Evolutionary conservation across 129 eudicot species (phyloP).

Genomic region (Smallanthus sonchifolius): DNA sequence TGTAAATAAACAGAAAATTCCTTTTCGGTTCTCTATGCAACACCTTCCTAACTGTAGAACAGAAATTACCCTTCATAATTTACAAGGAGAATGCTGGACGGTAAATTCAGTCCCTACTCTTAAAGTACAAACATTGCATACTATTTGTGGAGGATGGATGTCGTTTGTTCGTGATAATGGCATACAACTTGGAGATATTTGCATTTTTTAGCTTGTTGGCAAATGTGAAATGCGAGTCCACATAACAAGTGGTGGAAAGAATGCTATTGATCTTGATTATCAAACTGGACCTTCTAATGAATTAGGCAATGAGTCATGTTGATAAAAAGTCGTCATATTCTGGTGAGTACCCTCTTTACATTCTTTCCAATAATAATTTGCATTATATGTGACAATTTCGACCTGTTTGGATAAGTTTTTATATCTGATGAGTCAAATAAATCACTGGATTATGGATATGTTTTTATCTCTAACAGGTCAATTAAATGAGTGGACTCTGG

Average conservation of each 20-base stretch:
- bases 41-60: conserved; percentile 69
- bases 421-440: background rate
- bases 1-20: conserved; percentile 51
- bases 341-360: conserved; percentile 16
- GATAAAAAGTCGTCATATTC: background rate
- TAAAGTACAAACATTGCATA: conserved; percentile 69
- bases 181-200: conserved; percentile 75
- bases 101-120: conserved; percentile 66
- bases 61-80: conserved; percentile 60
- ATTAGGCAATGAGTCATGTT: conserved; percentile 17
- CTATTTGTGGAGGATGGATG: conserved; percentile 96
- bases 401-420: background rate
- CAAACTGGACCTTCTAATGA: conserved; percentile 34
- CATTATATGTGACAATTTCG: background rate
- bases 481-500: background rate
- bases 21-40: conserved; percentile 63
- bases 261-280: conserved; percentile 16
- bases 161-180: conserved; percentile 82
- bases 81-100: conserved; percentile 74
- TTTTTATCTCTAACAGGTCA: background rate
- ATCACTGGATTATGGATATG: background rate
- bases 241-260: conserved; percentile 47
- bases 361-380: background rate
- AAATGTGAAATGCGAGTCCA: conserved; percentile 76
- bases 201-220: conserved; percentile 86